Conservation (phyloP, 208 protist species). For the Wallacemonas sp. region DNA sequence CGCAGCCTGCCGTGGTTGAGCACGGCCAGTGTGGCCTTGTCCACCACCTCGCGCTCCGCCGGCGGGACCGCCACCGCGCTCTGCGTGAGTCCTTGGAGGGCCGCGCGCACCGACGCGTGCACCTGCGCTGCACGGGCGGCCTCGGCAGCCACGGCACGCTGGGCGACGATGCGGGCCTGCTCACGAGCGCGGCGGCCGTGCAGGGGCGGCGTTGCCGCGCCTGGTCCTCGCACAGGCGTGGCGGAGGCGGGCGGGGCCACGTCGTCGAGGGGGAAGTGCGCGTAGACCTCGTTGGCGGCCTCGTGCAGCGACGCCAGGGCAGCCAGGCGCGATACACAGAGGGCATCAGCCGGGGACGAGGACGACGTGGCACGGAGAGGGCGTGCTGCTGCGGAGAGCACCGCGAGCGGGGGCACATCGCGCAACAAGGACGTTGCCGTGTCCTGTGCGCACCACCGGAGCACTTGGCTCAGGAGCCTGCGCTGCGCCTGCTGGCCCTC, state of each 20-base stretch:
- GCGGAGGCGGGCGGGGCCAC: too few species aligned
- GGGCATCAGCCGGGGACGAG: too few species aligned
- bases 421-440: not conserved
- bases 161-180: constrained; percentile 3
- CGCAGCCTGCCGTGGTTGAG: not conserved
- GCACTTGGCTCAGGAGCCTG: not conserved
- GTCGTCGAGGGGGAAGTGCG: not conserved
- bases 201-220: not conserved
- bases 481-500: not conserved
- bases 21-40: not conserved
- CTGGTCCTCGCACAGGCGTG: too few species aligned
- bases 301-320: constrained; percentile 14
- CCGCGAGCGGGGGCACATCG: not conserved
- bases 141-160: not conserved
- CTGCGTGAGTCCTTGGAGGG: not conserved
- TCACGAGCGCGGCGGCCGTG: not conserved
- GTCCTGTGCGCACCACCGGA: not conserved
- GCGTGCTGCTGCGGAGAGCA: too few species aligned
- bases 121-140: not conserved
- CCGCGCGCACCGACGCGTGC: not conserved
- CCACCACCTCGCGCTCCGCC: not conserved
- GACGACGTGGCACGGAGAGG: too few species aligned
- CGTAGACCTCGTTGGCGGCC: not conserved
- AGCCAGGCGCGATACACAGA: constrained; percentile 18
- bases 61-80: not conserved